These are phyloP conservation scores for Plasmodium berghei DNA, from an alignment of 169 alveolate genomes.

Conservation along the genomic window DNA sequence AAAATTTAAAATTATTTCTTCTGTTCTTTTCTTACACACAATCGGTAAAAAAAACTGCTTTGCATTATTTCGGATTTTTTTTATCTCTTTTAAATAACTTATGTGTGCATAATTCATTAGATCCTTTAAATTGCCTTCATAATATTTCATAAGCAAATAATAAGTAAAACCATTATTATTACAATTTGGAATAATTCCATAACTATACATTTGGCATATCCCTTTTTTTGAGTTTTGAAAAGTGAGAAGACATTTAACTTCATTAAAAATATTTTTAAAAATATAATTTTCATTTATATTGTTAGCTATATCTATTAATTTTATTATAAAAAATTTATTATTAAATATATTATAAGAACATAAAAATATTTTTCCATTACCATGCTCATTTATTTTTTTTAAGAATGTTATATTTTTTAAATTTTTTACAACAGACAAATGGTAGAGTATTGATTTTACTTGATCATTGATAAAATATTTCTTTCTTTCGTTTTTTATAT, in stretches of 20 bases:
- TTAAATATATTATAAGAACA: constrained; percentile 15
- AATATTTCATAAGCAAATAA: constrained; percentile 36
- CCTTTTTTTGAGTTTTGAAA: constrained; percentile 21
- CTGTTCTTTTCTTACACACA: background rate
- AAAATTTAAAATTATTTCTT: background rate
- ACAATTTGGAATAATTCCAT: constrained; percentile 46
- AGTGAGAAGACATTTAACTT: constrained; percentile 43
- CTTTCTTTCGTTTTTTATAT: background rate
- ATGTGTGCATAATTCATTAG: constrained; percentile 13
- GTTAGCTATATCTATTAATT: constrained; percentile 37
- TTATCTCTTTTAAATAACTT: constrained; percentile 20
- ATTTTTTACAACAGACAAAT: constrained; percentile 19
- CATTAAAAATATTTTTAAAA: constrained; percentile 61
- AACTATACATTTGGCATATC: constrained; percentile 30
- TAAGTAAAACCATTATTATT: constrained; percentile 30
- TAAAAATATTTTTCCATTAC: constrained; percentile 33
- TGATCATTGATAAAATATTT: background rate
- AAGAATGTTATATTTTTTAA: constrained; percentile 1
- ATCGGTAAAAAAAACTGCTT: background rate
- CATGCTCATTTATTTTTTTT: constrained; percentile 39
- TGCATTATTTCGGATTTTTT: background rate
- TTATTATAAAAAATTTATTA: constrained; percentile 21
- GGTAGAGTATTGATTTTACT: constrained; percentile 24
- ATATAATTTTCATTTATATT: constrained; percentile 50
- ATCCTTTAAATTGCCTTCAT: constrained; percentile 32